Evolutionary conservation across 495 filamentous ascomycete species (phyloP).

Genomic region (Penicillium canescens): DNA sequence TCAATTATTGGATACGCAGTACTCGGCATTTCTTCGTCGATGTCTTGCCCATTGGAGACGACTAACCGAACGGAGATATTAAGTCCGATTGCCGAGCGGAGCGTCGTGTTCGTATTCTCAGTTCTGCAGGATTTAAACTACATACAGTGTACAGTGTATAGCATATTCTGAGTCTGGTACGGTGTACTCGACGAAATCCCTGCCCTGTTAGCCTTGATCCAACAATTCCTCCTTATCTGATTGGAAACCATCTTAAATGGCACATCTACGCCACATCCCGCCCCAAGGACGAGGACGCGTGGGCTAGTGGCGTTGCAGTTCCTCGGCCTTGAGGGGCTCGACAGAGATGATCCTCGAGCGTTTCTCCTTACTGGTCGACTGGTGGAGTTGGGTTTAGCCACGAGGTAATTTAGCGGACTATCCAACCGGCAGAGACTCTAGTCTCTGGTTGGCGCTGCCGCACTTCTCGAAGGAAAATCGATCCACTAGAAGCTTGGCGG

Average conservation of each 20-base stretch:
- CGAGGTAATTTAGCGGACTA: background rate
- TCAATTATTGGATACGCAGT: no score
- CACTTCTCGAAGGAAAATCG: background rate
- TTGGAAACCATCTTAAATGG: background rate
- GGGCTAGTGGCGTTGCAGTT: slow-evolving; percentile 15
- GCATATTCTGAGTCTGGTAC: no score
- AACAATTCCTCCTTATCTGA: background rate
- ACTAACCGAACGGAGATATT: no score
- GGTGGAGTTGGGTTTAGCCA: background rate
- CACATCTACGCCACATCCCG: slow-evolving; percentile 9
- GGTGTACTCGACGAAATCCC: no score
- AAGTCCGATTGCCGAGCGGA: no score
- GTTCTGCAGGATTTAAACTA: no score
- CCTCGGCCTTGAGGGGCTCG: background rate
- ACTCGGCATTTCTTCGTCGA: no score
- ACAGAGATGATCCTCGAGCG: background rate
- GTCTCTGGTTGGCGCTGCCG: slow-evolving; percentile 1
- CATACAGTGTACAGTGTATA: no score
- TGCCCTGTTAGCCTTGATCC: background rate
- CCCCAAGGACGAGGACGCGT: slow-evolving; percentile 13
- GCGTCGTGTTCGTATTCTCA: no score
- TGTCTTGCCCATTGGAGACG: no score
- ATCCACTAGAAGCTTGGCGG: slow-evolving; percentile 14
- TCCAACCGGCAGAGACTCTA: background rate
- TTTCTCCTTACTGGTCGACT: background rate